These are phyloP conservation scores for Otatea glauca DNA, from an alignment of 176 grass and related monocot genomes.

Conservation along the genomic window DNA sequence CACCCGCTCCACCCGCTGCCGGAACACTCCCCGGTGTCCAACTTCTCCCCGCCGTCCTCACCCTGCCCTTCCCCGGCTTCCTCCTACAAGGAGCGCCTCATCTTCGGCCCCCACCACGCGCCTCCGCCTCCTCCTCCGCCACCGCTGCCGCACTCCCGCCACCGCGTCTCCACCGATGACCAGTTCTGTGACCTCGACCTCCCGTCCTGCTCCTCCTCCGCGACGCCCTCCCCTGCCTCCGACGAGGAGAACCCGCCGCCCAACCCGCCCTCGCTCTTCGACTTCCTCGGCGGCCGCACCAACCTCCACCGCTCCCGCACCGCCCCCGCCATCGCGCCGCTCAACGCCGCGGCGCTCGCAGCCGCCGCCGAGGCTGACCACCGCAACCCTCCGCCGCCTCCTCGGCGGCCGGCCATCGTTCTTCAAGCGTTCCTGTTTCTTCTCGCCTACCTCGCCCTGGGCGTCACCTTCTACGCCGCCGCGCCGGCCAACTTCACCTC, in stretches of 20 bases:
- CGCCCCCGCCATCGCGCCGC: conserved; percentile 71
- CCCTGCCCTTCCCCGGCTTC: conserved; percentile 45
- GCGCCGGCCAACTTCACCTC: conserved; percentile 58
- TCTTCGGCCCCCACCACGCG: conserved; percentile 56
- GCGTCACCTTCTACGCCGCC: conserved; percentile 78
- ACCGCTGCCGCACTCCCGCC: background rate
- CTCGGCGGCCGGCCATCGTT: conserved; percentile 59
- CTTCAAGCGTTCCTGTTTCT: conserved; percentile 75
- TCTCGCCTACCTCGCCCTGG: conserved; percentile 67
- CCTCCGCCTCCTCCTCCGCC: conserved; percentile 24
- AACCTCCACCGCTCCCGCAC: conserved; percentile 87
- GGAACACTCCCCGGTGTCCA: conserved; percentile 47
- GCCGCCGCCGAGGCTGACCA: conserved; percentile 8
- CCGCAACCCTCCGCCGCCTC: too few relatives aligned
- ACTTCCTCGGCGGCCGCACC: conserved; percentile 44
- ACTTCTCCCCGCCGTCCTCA: conserved; percentile 27
- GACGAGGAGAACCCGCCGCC: conserved; percentile 37
- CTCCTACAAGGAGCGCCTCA: conserved; percentile 68
- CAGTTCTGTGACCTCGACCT: conserved; percentile 28
- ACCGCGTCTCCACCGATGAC: conserved; percentile 34
- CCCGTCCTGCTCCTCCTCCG: conserved; percentile 49
- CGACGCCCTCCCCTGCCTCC: conserved; percentile 27
- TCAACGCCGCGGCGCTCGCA: conserved; percentile 38
- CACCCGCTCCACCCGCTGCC: conserved; percentile 37
- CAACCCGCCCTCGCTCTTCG: conserved; percentile 41